phyloP scores from a whole-genome alignment of 2,329 filamentous ascomycete species.

The Paramyrothecium roridum region DNA sequence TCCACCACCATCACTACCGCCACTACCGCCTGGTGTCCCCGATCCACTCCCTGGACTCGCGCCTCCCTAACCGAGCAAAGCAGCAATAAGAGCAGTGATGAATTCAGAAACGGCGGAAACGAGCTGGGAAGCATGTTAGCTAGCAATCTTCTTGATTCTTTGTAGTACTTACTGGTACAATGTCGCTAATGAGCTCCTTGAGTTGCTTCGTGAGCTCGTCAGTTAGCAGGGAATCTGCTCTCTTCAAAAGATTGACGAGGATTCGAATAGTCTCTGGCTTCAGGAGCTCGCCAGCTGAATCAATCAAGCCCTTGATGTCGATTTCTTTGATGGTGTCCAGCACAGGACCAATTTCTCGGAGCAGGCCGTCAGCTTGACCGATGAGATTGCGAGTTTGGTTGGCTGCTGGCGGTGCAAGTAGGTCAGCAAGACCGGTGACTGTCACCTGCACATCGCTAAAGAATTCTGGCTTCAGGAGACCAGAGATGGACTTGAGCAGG shows the following conservation, averaged over 20 bases:
- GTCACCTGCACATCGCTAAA: not conserved
- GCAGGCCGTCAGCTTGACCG: not conserved
- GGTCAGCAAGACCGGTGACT: not conserved
- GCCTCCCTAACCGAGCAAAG: not conserved
- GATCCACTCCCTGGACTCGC: not conserved
- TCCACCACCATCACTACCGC: too few species aligned
- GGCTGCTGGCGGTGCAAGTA: not conserved
- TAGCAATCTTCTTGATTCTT: not conserved
- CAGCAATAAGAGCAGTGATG: not conserved
- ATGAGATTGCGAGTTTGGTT: not conserved
- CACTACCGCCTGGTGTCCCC: too few species aligned
- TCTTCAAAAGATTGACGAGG: too few species aligned
- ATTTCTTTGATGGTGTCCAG: not conserved
- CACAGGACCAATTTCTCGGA: not conserved
- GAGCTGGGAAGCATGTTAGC: not conserved
- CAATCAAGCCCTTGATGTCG: not conserved
- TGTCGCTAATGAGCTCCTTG: too few species aligned
- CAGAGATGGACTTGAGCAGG: not conserved
- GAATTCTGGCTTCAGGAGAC: not conserved
- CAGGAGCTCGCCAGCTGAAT: not conserved
- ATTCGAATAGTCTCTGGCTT: too few species aligned
- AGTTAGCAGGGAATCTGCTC: too few species aligned
- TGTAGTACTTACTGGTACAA: too few species aligned
- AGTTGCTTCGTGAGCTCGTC: too few species aligned
- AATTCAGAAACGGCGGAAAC: not conserved